Percentiles rank a stretch among this genome's conserved stretches.
Evolutionary conservation across 352 stramenopile genomes (phyloP).

Genomic region (Aphanomyces euteiches): DNA sequence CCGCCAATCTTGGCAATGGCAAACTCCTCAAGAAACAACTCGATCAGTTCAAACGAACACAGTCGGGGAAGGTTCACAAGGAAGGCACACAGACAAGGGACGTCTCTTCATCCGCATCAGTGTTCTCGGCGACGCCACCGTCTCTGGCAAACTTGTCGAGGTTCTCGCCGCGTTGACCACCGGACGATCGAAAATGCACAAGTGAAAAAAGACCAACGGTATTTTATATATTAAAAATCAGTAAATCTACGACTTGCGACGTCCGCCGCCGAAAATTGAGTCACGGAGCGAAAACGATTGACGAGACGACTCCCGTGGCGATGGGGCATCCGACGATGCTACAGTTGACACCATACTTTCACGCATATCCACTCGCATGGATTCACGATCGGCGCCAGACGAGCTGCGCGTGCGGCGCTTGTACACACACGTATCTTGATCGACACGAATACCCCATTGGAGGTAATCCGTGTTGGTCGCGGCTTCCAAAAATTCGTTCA

Average conservation of each 20-base stretch:
- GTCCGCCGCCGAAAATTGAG: background rate
- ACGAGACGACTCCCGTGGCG: background rate
- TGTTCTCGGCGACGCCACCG: background rate
- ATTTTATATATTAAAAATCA: conserved; percentile 5
- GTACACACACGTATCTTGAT: conserved; percentile 71
- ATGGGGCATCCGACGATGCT: conserved; percentile 3
- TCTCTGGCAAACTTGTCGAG: background rate
- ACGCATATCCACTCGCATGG: conserved; percentile 1
- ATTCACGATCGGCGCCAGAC: background rate
- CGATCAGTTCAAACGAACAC: conserved; percentile 29
- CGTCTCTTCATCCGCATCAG: background rate
- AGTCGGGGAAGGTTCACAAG: too few relatives aligned
- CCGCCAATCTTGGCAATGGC: background rate
- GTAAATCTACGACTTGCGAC: conserved; percentile 12
- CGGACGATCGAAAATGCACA: too few relatives aligned
- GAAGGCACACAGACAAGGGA: too few relatives aligned
- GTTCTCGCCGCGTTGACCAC: too few relatives aligned
- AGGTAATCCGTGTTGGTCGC: conserved; percentile 68
- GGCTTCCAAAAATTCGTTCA: conserved; percentile 73
- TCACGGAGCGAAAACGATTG: conserved; percentile 18
- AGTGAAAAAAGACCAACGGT: background rate
- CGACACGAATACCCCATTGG: conserved; percentile 70
- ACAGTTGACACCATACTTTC: conserved; percentile 20
- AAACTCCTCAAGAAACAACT: conserved; percentile 18
- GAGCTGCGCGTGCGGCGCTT: conserved; percentile 42